phyloP scores from a whole-genome alignment of 2,329 filamentous ascomycete genomes.

The Ophiostoma quercus region DNA sequence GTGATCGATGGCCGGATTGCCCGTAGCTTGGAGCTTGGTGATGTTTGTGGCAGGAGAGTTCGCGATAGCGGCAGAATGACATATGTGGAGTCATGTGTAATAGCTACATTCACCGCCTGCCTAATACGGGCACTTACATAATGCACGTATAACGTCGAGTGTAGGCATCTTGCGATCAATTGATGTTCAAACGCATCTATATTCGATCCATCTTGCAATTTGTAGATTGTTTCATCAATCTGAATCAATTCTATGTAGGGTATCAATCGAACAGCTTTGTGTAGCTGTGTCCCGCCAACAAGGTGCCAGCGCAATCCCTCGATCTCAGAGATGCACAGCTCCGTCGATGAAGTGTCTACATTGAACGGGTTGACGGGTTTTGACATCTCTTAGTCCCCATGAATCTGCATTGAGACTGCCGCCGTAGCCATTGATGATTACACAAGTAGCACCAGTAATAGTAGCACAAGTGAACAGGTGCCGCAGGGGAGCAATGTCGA shows the following conservation, averaged over 20 bases:
- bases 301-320: background rate
- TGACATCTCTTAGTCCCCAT: background rate
- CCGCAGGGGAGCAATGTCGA: background rate
- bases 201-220: background rate
- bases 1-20: background rate
- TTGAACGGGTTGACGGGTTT: background rate
- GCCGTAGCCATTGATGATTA: background rate
- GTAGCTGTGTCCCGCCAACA: background rate
- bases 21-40: background rate
- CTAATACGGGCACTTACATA: conserved; percentile 6
- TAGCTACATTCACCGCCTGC: conserved; percentile 23
- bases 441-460: background rate
- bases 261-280: background rate
- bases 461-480: background rate
- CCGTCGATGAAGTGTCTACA: background rate
- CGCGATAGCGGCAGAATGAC: conserved; percentile 23
- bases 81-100: background rate
- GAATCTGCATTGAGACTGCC: background rate
- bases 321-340: background rate
- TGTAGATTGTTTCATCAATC: background rate
- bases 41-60: conserved; percentile 11
- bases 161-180: background rate
- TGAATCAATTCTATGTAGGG: background rate
- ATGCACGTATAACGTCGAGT: background rate
- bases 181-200: background rate